These are phyloP conservation scores for Madurella mycetomatis DNA, from an alignment of 2,329 filamentous ascomycete species.

Conservation along the genomic window DNA sequence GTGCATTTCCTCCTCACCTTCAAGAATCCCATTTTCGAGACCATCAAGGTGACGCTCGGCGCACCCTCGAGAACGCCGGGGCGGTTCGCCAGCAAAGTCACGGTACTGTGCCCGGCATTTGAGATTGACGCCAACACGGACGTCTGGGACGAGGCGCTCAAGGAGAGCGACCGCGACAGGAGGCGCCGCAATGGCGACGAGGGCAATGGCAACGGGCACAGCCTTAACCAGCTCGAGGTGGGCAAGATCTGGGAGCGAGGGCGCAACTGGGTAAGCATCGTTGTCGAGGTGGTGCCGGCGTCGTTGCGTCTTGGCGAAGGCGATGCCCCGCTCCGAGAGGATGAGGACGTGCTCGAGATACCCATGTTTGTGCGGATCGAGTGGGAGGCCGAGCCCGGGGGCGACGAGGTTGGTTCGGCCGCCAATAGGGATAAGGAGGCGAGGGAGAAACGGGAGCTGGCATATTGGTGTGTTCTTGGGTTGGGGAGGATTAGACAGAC, in stretches of 20 bases:
- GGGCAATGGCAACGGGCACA: slow-evolving; percentile 33
- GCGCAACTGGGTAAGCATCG: slow-evolving; percentile 90
- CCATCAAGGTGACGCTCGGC: slow-evolving; percentile 79
- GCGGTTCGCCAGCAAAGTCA: slow-evolving; percentile 72
- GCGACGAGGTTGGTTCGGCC: slow-evolving; percentile 58
- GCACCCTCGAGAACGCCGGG: slow-evolving; percentile 77
- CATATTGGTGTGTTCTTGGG: slow-evolving; percentile 93
- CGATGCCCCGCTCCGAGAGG: slow-evolving; percentile 47
- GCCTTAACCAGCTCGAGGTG: slow-evolving; percentile 65
- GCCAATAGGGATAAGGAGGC: slow-evolving; percentile 48
- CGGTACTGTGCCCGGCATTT: slow-evolving; percentile 90
- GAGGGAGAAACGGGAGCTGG: slow-evolving; percentile 79
- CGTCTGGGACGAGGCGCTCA: slow-evolving; percentile 81
- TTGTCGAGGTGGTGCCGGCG: slow-evolving; percentile 79
- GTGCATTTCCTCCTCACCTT: slow-evolving; percentile 85
- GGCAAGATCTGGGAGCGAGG: slow-evolving; percentile 96
- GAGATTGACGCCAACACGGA: slow-evolving; percentile 90
- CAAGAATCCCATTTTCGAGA: slow-evolving; percentile 90
- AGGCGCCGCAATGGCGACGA: neutral
- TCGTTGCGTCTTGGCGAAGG: slow-evolving; percentile 42
- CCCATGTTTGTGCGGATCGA: slow-evolving; percentile 90
- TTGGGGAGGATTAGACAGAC: slow-evolving; percentile 69
- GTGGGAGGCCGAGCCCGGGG: slow-evolving; percentile 69
- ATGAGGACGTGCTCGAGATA: slow-evolving; percentile 73
- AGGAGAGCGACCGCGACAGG: slow-evolving; percentile 36